These are phyloP conservation scores for Saussurea involucrata DNA, from an alignment of 129 eudicot species.

Conservation along the genomic window DNA sequence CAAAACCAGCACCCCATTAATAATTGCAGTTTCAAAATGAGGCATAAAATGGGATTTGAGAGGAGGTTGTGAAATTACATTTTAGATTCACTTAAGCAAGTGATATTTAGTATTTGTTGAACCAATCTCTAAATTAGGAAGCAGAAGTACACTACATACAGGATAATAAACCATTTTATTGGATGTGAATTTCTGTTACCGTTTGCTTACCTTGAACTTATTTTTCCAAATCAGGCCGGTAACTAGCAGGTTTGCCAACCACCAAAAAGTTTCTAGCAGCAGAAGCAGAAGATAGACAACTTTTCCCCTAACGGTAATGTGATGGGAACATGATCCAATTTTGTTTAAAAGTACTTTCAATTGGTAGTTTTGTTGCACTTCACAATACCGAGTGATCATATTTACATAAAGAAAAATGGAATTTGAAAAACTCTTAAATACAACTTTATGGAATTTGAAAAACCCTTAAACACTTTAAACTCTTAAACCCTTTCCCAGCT, in stretches of 20 bases:
- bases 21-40: too few species aligned
- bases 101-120: background rate
- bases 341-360: background rate
- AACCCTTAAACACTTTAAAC: too few species aligned
- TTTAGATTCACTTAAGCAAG: background rate
- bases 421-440: too few species aligned
- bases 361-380: background rate
- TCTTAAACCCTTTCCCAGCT: slow-evolving; percentile 52
- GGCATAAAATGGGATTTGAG: background rate
- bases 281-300: background rate
- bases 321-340: background rate
- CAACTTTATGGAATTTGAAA: too few species aligned
- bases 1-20: too few species aligned
- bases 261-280: background rate
- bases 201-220: background rate
- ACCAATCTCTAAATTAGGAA: background rate
- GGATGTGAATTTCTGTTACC: background rate
- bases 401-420: background rate
- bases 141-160: background rate
- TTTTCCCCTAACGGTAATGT: background rate
- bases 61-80: background rate
- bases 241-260: background rate
- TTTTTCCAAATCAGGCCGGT: background rate
- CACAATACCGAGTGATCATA: background rate
- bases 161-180: background rate